Evolutionary conservation across 164 flowering plant genomes (phyloP).

Genomic region (Taxillus chinensis): DNA sequence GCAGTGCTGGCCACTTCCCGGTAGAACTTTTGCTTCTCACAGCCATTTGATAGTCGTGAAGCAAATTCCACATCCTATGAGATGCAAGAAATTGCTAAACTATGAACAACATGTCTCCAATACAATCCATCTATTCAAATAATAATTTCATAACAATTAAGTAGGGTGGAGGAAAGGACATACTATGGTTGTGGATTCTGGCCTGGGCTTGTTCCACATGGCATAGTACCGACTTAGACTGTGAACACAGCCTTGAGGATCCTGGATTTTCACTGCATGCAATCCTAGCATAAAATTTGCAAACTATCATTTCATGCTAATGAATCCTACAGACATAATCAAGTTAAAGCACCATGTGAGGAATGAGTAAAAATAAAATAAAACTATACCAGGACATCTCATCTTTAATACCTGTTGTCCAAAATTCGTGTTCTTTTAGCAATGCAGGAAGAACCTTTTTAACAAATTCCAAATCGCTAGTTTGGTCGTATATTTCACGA

Average conservation of each 20-base stretch:
- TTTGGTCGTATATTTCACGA: slow-evolving; percentile 23
- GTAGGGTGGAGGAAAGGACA: slow-evolving; percentile 13
- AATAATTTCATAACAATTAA: not conserved
- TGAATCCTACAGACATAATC: not conserved
- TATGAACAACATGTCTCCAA: not conserved
- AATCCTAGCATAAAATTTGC: slow-evolving; percentile 25
- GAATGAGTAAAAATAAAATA: too few relatives aligned
- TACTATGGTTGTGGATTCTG: slow-evolving; percentile 70
- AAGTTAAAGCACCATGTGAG: too few relatives aligned
- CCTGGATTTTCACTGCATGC: slow-evolving; percentile 56
- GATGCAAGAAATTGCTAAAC: not conserved
- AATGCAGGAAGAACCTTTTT: slow-evolving; percentile 31
- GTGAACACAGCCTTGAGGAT: slow-evolving; percentile 39
- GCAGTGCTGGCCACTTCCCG: slow-evolving; percentile 82
- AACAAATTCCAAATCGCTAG: slow-evolving; percentile 28
- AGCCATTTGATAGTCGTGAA: slow-evolving; percentile 32
- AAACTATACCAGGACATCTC: not conserved
- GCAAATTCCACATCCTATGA: slow-evolving; percentile 66
- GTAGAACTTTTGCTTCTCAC: slow-evolving; percentile 48
- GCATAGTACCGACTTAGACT: slow-evolving; percentile 69
- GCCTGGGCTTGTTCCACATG: slow-evolving; percentile 93
- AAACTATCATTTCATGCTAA: not conserved
- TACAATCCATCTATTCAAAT: not conserved
- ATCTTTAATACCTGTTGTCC: slow-evolving; percentile 32
- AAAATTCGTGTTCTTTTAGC: slow-evolving; percentile 36